Base-by-base conservation (phyloP, 345 rosid species). In the Salix dunnii region DNA sequence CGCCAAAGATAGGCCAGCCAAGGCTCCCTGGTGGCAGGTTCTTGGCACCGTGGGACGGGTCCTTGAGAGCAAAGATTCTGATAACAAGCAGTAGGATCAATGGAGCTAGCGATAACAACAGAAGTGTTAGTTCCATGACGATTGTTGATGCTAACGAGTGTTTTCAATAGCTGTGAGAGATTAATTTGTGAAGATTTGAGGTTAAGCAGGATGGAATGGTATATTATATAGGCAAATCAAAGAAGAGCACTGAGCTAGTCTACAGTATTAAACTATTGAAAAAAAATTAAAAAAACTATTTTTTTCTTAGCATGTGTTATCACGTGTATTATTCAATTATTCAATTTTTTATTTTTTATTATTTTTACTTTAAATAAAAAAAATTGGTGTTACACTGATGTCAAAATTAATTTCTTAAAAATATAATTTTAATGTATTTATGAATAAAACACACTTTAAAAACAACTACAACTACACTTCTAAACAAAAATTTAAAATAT, bases 1-100 rank as follows among this genome's bases (percentile, higher is more conserved):
- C 90, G 0, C 92, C 90, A 0, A 89, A 42, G 30, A 87, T 7
- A 6, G 92, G 90, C 89, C 88, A 89, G n/a, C 92, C 92, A 20
- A 84, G 75, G 86, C 86, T 87, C 3, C 92, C 92, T 1, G 92
- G 92, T 4, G 92, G 92, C 21, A 89, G 89, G 25, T 82, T 81
- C 66, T 76, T 72, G 61, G 46, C 28, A 7, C 31, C 21, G 4
- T 3, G 48, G 28, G 69, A 30, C 33, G 33, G 53, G 20, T 17
- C 3, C 53, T 27, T 23, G 6, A 55, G 6, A 3, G 42, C 17
- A n/a, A 70, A 61, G 31, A 76, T 3, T 64, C 63, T 10, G 23
- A 58, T 23, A 23, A 25, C 63, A 3, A 58, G 63, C 23, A 27
- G 28, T 10, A 58, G 63, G 16, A 23, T 27, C 28, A 23, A 10